Evolutionary conservation across 2,329 filamentous ascomycete genomes (phyloP), one percentile per base, ranked within the genome.

Genomic region (Scytalidium lignicola): DNA sequence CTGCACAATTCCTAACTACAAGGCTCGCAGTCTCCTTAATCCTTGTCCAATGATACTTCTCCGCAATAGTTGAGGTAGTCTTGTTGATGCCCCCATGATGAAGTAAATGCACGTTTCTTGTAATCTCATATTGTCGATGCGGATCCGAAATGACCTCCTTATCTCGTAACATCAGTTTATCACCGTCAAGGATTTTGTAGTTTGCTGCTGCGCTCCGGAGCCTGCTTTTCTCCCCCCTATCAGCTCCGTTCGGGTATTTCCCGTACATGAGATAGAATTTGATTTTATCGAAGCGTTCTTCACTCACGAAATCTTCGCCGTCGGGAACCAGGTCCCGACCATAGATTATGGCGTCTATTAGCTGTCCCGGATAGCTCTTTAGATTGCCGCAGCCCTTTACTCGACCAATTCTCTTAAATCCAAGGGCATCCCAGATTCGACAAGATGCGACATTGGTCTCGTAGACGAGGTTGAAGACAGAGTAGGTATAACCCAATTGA

Each of bases 211-310:
- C 91, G 69, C 88, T 95, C 60, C 93, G 83, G 49, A 99, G 82
- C 60, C 92, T 87, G 71, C 86, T 92, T 79, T 97, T 97, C 70
- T 97, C 93, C 50, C 91, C 91, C 51, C 92, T 83, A 74, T 96
- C 90, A 64, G 92, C 91, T 54, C 91, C 92, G 61, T 86, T 85
- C 51, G 93, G 93, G 68, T 99, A 97, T 68, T 91, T 90, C 64
- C 86, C 86, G 67, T 91, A 90, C 71, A 95, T 95, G 64, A 97
- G 83, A 70, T 97, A 97, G 75, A 88, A 97, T 64, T 91, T 87
- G 67, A 97, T 97, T 76, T 96, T 96, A 75, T 96, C 92, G 75
- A 97, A 97, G 59, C 93, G 88, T 73, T 96, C 91, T 74, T 96
- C 91, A 68, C 86, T 91, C 61, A 92, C 86, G 66, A 88, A 85